phyloP scores from a whole-genome alignment of 2,329 filamentous ascomycete species.

The Penicillium concentricum region DNA sequence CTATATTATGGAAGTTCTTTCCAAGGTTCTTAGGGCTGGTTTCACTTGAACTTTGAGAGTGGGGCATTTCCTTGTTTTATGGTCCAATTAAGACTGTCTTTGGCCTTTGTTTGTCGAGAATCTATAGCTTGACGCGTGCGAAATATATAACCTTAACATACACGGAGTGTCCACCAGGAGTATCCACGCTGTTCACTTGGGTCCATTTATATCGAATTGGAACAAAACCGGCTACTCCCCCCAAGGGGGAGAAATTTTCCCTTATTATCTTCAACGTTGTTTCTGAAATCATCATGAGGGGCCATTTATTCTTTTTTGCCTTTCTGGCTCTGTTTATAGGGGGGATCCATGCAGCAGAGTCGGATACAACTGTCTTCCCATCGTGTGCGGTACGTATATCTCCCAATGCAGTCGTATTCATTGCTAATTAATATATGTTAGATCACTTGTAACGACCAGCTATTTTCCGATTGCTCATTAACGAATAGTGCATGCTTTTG shows the following conservation, averaged over 20 bases:
- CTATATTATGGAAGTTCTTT: no score
- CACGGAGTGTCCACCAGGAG: neutral
- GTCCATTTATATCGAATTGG: neutral
- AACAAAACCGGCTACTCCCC: slow-evolving; percentile 6
- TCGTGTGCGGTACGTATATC: slow-evolving; percentile 10
- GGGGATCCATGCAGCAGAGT: neutral
- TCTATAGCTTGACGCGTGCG: neutral
- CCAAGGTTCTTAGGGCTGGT: no score
- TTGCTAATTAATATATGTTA: slow-evolving; percentile 1
- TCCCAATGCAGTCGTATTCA: no score
- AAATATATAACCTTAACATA: slow-evolving; percentile 4
- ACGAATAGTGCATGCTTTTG: slow-evolving; percentile 14
- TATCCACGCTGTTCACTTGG: slow-evolving; percentile 1
- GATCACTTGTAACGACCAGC: slow-evolving; percentile 6
- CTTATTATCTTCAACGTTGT: neutral
- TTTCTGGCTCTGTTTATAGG: slow-evolving; percentile 4
- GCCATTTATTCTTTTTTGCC: neutral
- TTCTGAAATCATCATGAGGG: slow-evolving; percentile 7
- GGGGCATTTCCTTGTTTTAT: no score
- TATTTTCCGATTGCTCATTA: slow-evolving; percentile 14
- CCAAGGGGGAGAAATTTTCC: neutral
- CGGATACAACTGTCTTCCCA: slow-evolving; percentile 3
- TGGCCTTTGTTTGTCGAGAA: neutral
- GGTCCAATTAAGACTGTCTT: no score
- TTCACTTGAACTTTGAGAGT: no score